Percentiles rank a stretch among this genome's conserved stretches.
phyloP scores from a whole-genome alignment of 1,284 basidiomycete genomes.

The Cronartium ribicola region DNA sequence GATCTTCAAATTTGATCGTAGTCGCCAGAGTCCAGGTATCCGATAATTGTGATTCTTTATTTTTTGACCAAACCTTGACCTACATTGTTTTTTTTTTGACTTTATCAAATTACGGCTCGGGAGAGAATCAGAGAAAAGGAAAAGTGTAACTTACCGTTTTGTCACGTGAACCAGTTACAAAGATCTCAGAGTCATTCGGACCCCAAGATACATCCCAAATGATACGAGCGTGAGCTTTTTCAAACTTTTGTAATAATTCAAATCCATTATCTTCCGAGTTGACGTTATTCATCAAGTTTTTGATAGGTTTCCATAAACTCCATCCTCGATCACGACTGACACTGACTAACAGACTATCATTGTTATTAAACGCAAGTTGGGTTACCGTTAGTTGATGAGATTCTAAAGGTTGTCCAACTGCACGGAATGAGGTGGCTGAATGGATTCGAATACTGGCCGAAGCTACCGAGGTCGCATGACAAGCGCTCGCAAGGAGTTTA shows the following conservation, averaged over 20 bases:
- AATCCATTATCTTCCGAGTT: not conserved
- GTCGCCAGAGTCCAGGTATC: slow-evolving; percentile 13
- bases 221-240: slow-evolving; percentile 85
- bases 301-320: slow-evolving; percentile 64
- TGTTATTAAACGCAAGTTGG: slow-evolving; percentile 76
- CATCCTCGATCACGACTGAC: slow-evolving; percentile 89
- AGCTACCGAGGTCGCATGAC: slow-evolving; percentile 76
- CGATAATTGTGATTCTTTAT: not conserved
- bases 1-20: slow-evolving; percentile 21
- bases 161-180: slow-evolving; percentile 90
- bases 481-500: slow-evolving; percentile 79
- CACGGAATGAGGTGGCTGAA: slow-evolving; percentile 66
- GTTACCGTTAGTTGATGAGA: slow-evolving; percentile 90
- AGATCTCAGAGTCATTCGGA: slow-evolving; percentile 64
- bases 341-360: slow-evolving; percentile 71
- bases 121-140: not conserved
- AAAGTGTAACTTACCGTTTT: slow-evolving; percentile 65
- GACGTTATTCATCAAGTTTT: not conserved
- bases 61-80: slow-evolving; percentile 32
- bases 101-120: not conserved
- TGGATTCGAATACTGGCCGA: slow-evolving; percentile 86
- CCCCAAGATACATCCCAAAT: slow-evolving; percentile 90
- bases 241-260: slow-evolving; percentile 58
- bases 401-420: slow-evolving; percentile 63
- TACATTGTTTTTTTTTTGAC: not conserved